Evolutionary conservation across 805 yeast genomes (phyloP).

Genomic region (Nakazawaea anatomiae): DNA sequence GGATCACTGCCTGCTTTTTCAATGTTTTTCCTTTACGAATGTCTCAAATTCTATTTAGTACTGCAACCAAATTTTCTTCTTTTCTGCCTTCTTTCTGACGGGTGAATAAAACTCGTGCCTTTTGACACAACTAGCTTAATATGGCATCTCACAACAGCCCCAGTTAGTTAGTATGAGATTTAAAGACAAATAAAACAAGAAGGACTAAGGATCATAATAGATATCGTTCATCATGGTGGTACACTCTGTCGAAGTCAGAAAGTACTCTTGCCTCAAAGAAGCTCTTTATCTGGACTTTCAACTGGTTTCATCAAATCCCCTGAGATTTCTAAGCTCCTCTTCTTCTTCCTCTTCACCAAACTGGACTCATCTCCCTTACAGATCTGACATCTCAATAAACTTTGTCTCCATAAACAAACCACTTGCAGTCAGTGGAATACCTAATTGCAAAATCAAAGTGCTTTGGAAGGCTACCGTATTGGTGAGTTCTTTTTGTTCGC

Average conservation of each 20-base stretch:
- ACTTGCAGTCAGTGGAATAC: neutral
- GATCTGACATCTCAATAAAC: conserved; percentile 1
- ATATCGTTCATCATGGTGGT: neutral
- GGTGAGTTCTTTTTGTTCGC: neutral
- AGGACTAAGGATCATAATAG: neutral
- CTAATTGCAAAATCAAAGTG: conserved; percentile 4
- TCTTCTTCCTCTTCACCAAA: neutral
- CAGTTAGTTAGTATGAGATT: too few species aligned
- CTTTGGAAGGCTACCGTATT: conserved; percentile 4
- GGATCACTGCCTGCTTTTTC: too few species aligned
- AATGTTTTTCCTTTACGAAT: too few species aligned
- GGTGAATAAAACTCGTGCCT: too few species aligned
- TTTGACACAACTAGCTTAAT: too few species aligned
- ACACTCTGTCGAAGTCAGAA: conserved; percentile 1
- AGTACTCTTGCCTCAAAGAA: conserved; percentile 2
- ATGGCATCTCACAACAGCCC: too few species aligned
- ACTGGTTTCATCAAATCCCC: neutral
- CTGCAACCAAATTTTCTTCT: too few species aligned
- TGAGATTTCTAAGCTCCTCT: neutral
- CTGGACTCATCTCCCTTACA: conserved; percentile 11
- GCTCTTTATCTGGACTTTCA: neutral
- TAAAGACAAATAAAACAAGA: neutral
- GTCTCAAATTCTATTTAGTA: too few species aligned
- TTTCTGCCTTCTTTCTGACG: too few species aligned
- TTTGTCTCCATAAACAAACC: neutral